Base-by-base conservation (phyloP, 768 basidiomycete genomes). In the Suillus fuscotomentosus region DNA sequence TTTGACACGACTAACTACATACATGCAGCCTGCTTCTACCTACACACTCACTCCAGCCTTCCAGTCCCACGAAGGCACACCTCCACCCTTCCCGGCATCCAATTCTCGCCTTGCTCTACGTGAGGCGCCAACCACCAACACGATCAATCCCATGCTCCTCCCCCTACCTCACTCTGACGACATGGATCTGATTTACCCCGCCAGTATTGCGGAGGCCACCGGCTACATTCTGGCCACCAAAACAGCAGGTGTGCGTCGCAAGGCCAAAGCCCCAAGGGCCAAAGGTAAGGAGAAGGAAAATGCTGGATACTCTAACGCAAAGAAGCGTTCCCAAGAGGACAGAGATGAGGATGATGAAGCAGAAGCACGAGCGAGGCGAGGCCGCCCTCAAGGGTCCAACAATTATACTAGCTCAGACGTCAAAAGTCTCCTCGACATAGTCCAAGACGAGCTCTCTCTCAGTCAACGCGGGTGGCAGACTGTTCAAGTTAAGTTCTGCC, bases 281-380 rank as follows among this genome's bases (percentile, higher is more conserved):
- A 63, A 63, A 45, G 36, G 62, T 22, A 57, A 57, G 31, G 62
- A 15, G 9, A 63, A 63, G 31, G 62, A 63, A 36, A 57, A 57
- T 38, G 9, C 27, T 31, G 3, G 27, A 31, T n/a, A 9, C 24
- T 4, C 27, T 27, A 59, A n/a, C 20, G 14, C 17, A 34, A 63
- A 63, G 54, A 63, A 63, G 43, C 8, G 3, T 11, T 22, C 10
- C 17, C 15, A 11, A 24, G 55, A 45, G 2, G 42, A 57, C 1
- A 56, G 50, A 24, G 55, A 63, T 24, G 34, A 63, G 8, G 62
- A 63, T 2, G 11, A 39, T 41, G 15, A 31, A 31, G 27, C 27
- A 31, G 27, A 31, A 31, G 27, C 39, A 22, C 38, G 45, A 36
- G 31, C 8, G 3, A 63, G 39, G 20, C 7, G 9, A 27, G 62